Conservation (phyloP, 768 basidiomycete genomes). For the Coprinopsis strossmayeri region DNA sequence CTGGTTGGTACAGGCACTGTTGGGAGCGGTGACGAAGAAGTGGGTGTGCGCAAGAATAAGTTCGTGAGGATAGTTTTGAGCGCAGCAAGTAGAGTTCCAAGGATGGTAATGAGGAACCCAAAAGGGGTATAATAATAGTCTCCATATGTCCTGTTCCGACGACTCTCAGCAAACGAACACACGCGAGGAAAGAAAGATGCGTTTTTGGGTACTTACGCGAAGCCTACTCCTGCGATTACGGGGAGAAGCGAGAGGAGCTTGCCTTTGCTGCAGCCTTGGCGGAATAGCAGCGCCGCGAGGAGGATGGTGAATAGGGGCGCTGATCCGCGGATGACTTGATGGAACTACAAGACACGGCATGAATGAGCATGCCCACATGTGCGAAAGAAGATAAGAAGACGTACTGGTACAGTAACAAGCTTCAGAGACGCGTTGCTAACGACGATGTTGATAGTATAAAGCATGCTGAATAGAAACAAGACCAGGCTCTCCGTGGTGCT, state of each 20-base stretch:
- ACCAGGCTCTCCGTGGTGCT: constrained; percentile 52
- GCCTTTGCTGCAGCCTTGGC: constrained; percentile 46
- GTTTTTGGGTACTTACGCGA: constrained; percentile 56
- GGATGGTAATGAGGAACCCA: constrained; percentile 82
- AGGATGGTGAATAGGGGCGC: constrained; percentile 90
- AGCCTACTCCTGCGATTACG: constrained; percentile 83
- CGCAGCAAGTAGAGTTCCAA: constrained; percentile 89
- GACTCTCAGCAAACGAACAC: not conserved
- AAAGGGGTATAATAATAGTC: constrained; percentile 88
- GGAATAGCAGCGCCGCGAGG: constrained; percentile 65
- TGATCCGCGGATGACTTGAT: constrained; percentile 91
- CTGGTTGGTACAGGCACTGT: too few species aligned
- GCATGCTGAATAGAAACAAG: constrained; percentile 74
- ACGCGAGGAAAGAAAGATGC: not conserved
- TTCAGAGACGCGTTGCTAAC: constrained; percentile 89
- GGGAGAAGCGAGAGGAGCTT: constrained; percentile 76
- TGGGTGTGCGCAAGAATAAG: constrained; percentile 38
- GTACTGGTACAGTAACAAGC: constrained; percentile 83
- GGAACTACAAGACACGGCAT: constrained; percentile 53
- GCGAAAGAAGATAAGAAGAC: constrained; percentile 26
- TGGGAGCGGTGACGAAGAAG: not conserved
- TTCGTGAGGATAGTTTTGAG: constrained; percentile 93
- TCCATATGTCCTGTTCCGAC: constrained; percentile 80
- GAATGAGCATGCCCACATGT: not conserved
- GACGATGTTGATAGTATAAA: constrained; percentile 93